Evolutionary conservation across 2,329 filamentous ascomycete species (phyloP).

Genomic region (Bipolaris cookei): DNA sequence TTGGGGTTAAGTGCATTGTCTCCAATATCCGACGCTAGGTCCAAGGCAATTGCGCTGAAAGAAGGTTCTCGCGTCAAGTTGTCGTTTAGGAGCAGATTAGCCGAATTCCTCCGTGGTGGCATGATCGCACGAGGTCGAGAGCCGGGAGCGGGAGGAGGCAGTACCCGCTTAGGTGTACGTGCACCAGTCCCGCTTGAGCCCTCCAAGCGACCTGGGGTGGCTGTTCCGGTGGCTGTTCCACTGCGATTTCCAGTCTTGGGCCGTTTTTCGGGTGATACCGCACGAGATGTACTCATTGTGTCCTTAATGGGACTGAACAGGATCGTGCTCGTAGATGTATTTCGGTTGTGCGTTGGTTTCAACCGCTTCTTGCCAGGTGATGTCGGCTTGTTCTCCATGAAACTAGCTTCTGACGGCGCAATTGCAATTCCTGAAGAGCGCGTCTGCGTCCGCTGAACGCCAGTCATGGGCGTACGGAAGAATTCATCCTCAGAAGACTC

Average conservation of each 20-base stretch:
- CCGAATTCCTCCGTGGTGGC: constrained; percentile 60
- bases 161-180: constrained; percentile 54
- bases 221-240: constrained; percentile 41
- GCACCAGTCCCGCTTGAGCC: constrained; percentile 32
- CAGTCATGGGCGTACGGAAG: constrained; percentile 53
- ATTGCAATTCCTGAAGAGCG: constrained; percentile 29
- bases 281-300: constrained; percentile 46
- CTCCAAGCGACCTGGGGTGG: constrained; percentile 41
- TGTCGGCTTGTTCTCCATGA: constrained; percentile 42
- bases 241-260: constrained; percentile 41
- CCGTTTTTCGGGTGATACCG: constrained; percentile 39
- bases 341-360: constrained; percentile 68
- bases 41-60: constrained; percentile 66
- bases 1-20: constrained; percentile 65
- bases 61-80: constrained; percentile 61
- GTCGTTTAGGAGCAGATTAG: constrained; percentile 61
- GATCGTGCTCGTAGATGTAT: constrained; percentile 81
- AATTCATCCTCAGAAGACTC: constrained; percentile 51
- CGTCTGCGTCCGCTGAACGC: constrained; percentile 36
- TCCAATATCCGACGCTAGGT: constrained; percentile 75
- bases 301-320: constrained; percentile 72
- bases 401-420: constrained; percentile 41
- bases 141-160: constrained; percentile 34
- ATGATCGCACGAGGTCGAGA: constrained; percentile 40
- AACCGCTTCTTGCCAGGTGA: constrained; percentile 37